Base-by-base conservation (phyloP, 345 rosid species). In the Cardamine occulta region DNA sequence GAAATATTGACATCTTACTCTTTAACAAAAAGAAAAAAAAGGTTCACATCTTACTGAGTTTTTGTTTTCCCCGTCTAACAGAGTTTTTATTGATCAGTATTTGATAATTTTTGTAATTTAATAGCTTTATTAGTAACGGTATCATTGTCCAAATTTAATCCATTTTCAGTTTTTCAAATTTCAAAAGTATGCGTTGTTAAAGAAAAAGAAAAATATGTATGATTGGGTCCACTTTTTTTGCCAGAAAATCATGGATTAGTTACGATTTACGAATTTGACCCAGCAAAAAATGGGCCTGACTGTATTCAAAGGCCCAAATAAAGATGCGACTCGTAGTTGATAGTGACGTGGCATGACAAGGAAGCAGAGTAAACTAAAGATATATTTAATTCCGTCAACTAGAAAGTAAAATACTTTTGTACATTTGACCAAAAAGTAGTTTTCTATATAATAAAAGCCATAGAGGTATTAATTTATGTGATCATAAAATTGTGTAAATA, bases 361-460 rank as follows among this genome's bases (percentile, higher is more conserved):
- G 45, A 44, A 64, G 15, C 40, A 44, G 24, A 35, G 42, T 11
- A 74, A 47, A 26, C 49, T 31, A 55, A 32, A 54, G 14, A 35
- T 5, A 6, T 70, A 37, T 17, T 26, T 57, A 34, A 74, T 26
- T 19, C 24, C 11, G 12, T 48, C 79, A 40, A 68, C 53, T 48
- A 66, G 78, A 26, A 57, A 58, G 73, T 74, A 74, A 66, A 66
- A 66, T 74, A 58, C 23, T 74, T 66, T 35, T 47, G 66, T 48
- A 19, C n/a, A 54, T 64, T 68, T 76, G 74, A 76, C 68, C 60
- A 74, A 75, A 67, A 49, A 11, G 54, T 58, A 34, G 4, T 59
- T 49, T 67, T 14, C 39, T 13, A 56, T 75, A 75, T 47, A 26
- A 59, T 60, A 49, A 35, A 34, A 37, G 45, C 73, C 35, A 60